Base-by-base conservation (phyloP, 1,284 basidiomycete species). In the Clitocybe nebularis region DNA sequence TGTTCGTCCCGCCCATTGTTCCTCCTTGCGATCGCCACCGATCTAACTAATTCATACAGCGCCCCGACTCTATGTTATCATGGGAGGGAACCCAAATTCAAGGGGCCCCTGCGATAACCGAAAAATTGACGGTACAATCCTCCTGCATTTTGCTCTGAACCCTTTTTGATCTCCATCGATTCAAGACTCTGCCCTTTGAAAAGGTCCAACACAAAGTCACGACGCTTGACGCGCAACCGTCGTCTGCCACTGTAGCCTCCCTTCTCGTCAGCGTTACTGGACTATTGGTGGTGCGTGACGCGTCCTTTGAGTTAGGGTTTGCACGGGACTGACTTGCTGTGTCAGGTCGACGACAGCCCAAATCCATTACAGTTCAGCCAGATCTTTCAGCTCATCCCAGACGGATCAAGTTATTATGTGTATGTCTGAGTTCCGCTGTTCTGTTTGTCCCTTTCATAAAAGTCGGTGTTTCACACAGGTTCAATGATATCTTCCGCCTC, bases 181-280 rank as follows among this genome's bases (percentile, higher is more conserved):
- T 22, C 59, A 97, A n/a, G 92, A 57, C 57, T 39, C 74, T 98
- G 28, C 89, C 92, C 3, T 96, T 98, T 71, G 30, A 65, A 39
- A 85, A 81, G 55, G 92, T 98, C 30, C 67, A 71, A 52, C 95
- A 97, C 77, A 81, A 83, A 48, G 75, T 97, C 54, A 72, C 80
- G 17, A 97, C 93, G 4, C 69, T 84, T 44, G 94, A 98, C 63
- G 89, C 84, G 9, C 95, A 98, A 64, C 94, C 94, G 4, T 89
- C 92, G 1, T 80, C 79, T 4, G 64, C 69, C 0, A 60, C 67
- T 13, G 62, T 77, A 9, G 75, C 81, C 5, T 83, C 80, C 50
- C 66, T 98, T 49, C 70, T 96, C 44, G 91, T 98, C 44, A 82
- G 84, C 58, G 91, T 98, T 26, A 97, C 93, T 19, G 95, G 95